Conservation (phyloP, 108 stramenopile species). For the Pseudonitzschia multistriata region DNA sequence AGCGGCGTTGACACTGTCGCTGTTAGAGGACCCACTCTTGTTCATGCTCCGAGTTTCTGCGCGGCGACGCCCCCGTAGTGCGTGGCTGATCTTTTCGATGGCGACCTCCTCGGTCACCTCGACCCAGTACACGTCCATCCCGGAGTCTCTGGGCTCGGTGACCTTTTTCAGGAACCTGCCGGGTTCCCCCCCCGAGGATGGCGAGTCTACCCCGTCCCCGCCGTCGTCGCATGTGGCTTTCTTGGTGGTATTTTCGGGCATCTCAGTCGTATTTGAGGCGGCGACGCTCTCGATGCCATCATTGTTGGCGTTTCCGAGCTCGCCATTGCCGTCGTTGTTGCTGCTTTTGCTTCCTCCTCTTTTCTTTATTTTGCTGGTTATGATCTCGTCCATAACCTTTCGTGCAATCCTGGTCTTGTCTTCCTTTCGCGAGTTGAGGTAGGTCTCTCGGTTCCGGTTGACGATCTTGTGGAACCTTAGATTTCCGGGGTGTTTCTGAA, state of each 20-base stretch:
- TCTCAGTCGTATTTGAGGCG: too few species aligned
- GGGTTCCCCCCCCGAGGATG: not conserved
- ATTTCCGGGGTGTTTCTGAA: conserved; percentile 31
- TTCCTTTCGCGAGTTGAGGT: conserved; percentile 5
- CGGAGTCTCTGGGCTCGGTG: conserved; percentile 12
- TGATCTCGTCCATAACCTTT: conserved; percentile 10
- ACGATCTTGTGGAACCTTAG: conserved; percentile 28
- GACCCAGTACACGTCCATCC: conserved; percentile 32
- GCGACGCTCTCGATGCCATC: too few species aligned
- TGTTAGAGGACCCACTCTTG: too few species aligned
- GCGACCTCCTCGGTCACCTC: conserved; percentile 25
- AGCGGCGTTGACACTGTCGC: not conserved
- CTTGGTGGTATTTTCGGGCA: too few species aligned
- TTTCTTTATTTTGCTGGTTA: not conserved
- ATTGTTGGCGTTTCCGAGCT: too few species aligned
- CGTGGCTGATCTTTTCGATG: conserved; percentile 34
- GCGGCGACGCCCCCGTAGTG: conserved; percentile 22
- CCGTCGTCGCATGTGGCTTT: not conserved
- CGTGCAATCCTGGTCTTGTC: not conserved
- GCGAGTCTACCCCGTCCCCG: not conserved
- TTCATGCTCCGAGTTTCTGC: conserved; percentile 5
- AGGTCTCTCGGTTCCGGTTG: conserved; percentile 9
- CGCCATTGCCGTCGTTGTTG: too few species aligned
- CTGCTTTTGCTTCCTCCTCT: not conserved
- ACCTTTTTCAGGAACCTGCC: conserved; percentile 30